phyloP scores from a whole-genome alignment of 495 filamentous ascomycete species.

The Xylaria acuta region DNA sequence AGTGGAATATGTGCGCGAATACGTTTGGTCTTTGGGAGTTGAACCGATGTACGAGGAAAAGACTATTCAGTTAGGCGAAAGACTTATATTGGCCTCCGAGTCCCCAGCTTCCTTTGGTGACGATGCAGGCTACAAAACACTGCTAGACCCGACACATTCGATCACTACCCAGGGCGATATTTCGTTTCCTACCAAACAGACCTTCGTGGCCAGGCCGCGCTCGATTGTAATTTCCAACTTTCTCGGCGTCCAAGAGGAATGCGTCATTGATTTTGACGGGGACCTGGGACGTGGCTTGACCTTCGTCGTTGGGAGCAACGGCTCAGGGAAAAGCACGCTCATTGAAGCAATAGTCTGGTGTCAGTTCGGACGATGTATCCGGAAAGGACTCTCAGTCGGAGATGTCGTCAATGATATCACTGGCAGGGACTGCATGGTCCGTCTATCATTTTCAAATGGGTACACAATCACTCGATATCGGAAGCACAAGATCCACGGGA shows the following conservation, averaged over 20 bases:
- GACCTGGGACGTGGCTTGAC: slow-evolving; percentile 38
- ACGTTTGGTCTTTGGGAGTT: slow-evolving; percentile 1
- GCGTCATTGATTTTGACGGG: slow-evolving; percentile 38
- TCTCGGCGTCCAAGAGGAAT: slow-evolving; percentile 41
- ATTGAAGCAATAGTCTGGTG: slow-evolving; percentile 47
- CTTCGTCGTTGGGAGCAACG: slow-evolving; percentile 37
- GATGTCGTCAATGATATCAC: slow-evolving; percentile 44
- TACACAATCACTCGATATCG: slow-evolving; percentile 39
- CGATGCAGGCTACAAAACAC: slow-evolving; percentile 20
- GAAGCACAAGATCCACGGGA: slow-evolving; percentile 31
- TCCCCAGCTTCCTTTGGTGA: slow-evolving; percentile 23
- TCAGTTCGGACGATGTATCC: slow-evolving; percentile 42
- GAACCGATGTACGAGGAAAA: slow-evolving; percentile 20
- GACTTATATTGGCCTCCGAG: slow-evolving; percentile 29
- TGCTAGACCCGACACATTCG: slow-evolving; percentile 13
- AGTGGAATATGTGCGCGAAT: slow-evolving; percentile 17
- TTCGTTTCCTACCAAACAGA: slow-evolving; percentile 19
- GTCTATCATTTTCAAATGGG: slow-evolving; percentile 41
- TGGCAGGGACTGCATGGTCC: slow-evolving; percentile 36
- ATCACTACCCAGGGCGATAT: slow-evolving; percentile 22
- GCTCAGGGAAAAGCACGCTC: slow-evolving; percentile 41
- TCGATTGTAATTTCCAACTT: slow-evolving; percentile 44
- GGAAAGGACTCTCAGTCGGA: slow-evolving; percentile 34
- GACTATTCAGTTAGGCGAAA: slow-evolving; percentile 31
- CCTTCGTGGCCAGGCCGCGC: slow-evolving; percentile 39